Evolutionary conservation across 192 early-diverging fungal species (phyloP).

Genomic region (Coemansia sp.): DNA sequence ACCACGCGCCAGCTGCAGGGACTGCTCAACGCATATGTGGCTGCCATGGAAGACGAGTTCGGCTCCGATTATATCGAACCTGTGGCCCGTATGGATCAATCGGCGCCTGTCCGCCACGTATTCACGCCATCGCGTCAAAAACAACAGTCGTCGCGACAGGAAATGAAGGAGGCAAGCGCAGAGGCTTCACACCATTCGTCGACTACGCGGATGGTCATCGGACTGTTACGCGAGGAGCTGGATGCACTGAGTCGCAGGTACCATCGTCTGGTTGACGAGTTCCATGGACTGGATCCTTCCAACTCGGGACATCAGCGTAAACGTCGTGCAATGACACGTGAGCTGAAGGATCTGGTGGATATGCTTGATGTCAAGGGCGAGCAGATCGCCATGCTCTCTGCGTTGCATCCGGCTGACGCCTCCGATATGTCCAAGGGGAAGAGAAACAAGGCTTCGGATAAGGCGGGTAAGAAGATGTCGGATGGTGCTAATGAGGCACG

Average conservation of each 20-base stretch:
- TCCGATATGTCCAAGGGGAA: no score
- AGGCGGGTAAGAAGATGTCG: background rate
- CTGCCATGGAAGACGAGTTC: constrained; percentile 43
- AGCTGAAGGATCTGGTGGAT: constrained; percentile 53
- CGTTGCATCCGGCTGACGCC: constrained; percentile 25
- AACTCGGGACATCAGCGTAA: constrained; percentile 19
- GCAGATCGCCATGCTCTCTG: constrained; percentile 47
- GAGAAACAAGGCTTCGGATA: background rate
- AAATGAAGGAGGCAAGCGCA: no score
- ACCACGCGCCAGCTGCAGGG: constrained; percentile 39
- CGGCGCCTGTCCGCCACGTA: constrained; percentile 13
- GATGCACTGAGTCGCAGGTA: constrained; percentile 52
- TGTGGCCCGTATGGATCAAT: background rate
- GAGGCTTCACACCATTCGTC: background rate
- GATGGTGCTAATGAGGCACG: background rate
- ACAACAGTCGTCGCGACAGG: no score
- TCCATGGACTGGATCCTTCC: constrained; percentile 27
- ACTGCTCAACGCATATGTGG: constrained; percentile 47
- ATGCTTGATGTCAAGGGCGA: constrained; percentile 53
- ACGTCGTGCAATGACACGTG: constrained; percentile 36
- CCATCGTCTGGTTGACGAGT: constrained; percentile 42
- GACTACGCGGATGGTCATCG: constrained; percentile 25
- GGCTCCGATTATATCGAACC: background rate
- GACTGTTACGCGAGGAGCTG: constrained; percentile 44
- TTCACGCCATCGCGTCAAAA: constrained; percentile 44